Base-by-base conservation (phyloP, 345 rosid species). In the Schrenkiella parvula region DNA sequence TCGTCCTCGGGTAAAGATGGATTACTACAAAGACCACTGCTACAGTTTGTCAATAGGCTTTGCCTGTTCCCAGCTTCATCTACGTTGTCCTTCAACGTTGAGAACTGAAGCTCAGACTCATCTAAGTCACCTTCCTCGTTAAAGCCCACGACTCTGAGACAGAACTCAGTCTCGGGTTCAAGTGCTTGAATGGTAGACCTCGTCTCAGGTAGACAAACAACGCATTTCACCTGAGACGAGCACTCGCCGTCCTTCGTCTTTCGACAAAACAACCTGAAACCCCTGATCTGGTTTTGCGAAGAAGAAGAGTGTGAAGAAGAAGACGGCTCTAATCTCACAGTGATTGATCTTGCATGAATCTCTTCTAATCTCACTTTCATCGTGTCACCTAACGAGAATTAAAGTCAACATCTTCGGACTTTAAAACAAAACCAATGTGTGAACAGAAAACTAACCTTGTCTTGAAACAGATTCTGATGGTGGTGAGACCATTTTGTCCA, bases 1-100 rank as follows among this genome's bases (percentile, higher is more conserved):
- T 95, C 99, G 73, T 89, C 98, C 79, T 95, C 88, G 29, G 84
- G 93, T 0, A 96, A 86, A 10, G 92, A 92, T 43, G 97, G 96
- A 77, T 84, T 88, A 50, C 97, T 85, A 54, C 88, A 91, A 74
- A 87, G 85, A 23, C 63, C 59, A 80, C 87, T 88, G 78, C 89
- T 87, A 68, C 89, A 87, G 84, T 84, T 84, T 44, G 92, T 88
- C 23, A 82, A 74, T 9, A 86, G 92, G 78, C 95, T 89, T 72
- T 87, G 87, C 71, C 64, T 68, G 73, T 78, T 82, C 4, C 70
- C 66, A 50, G 74, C 81, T 75, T 79, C 84, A 26, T 79, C 82
- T 64, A 56, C 70, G 10, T 64, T 50, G 32, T 62, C 61, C 56
- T 63, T 68, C 57, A 73, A 58, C 1, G 93, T 86, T 62, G 89